Evolutionary conservation across 2,329 filamentous ascomycete genomes (phyloP).

Genomic region (Xylariaceae sp.): DNA sequence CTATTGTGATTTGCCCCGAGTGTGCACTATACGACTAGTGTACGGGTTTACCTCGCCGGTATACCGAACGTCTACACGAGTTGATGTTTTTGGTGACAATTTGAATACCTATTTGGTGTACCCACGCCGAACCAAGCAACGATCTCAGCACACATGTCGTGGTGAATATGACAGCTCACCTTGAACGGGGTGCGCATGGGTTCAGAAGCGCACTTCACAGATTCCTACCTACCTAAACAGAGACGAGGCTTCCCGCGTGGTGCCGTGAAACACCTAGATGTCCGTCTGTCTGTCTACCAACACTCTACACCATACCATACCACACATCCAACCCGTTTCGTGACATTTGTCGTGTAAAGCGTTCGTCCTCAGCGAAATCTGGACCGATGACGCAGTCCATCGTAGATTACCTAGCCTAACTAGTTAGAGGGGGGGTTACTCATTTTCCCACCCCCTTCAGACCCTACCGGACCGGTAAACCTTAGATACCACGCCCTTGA

Average conservation of each 20-base stretch:
- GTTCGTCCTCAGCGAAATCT: not conserved
- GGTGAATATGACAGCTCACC: conserved; percentile 19
- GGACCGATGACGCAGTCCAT: not conserved
- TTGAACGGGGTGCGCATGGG: conserved; percentile 10
- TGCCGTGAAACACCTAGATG: conserved; percentile 13
- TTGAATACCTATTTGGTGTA: not conserved
- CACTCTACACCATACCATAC: not conserved
- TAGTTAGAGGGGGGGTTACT: not conserved
- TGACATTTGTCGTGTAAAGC: no score
- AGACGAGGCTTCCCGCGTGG: conserved; percentile 14
- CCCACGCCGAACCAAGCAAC: conserved; percentile 1
- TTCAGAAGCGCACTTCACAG: not conserved
- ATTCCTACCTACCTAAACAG: no score
- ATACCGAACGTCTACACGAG: no score
- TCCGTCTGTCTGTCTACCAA: not conserved
- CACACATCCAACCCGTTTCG: not conserved
- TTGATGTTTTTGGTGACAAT: no score
- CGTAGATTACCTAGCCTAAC: not conserved
- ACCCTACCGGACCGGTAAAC: not conserved
- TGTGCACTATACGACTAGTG: no score
- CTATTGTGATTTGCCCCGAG: no score
- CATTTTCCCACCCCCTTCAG: not conserved
- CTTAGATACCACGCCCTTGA: not conserved
- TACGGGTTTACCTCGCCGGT: no score
- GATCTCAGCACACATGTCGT: conserved; percentile 11